Evolutionary conservation across 108 stramenopile genomes (phyloP).

Genomic region (Nitzschia sp.): DNA sequence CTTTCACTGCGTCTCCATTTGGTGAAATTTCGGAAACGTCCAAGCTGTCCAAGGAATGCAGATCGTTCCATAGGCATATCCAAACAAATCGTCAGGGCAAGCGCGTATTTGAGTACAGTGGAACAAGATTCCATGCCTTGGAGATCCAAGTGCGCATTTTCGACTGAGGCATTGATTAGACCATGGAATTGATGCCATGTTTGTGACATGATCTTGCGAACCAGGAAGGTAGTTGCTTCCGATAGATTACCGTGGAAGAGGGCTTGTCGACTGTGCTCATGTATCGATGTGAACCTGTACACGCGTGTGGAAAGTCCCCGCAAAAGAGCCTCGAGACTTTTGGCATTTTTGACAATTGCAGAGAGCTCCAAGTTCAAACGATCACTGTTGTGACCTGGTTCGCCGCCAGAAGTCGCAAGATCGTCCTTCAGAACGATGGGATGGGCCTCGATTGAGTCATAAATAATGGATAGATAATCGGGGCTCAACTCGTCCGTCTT

Average conservation of each 20-base stretch:
- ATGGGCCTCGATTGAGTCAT: conserved; percentile 74
- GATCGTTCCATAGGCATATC: conserved; percentile 70
- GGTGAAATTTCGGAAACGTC: conserved; percentile 64
- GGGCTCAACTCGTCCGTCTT: conserved; percentile 60
- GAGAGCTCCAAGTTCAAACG: conserved; percentile 3
- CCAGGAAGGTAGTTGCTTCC: conserved; percentile 40
- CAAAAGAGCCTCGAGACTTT: conserved; percentile 70
- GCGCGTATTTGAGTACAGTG: conserved; percentile 73
- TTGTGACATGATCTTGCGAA: conserved; percentile 47
- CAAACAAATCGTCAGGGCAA: conserved; percentile 80
- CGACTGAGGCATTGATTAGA: conserved; percentile 62
- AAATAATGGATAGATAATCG: conserved; percentile 76
- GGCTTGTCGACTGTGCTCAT: conserved; percentile 33
- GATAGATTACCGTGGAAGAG: conserved; percentile 4
- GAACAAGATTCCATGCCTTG: conserved; percentile 63
- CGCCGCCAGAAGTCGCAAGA: not conserved
- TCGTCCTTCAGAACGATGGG: conserved; percentile 47
- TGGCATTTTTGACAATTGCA: conserved; percentile 58
- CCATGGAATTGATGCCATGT: conserved; percentile 83
- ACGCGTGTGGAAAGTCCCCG: conserved; percentile 67
- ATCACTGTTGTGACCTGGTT: not conserved
- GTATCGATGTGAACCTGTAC: conserved; percentile 47
- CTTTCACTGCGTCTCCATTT: conserved; percentile 43
- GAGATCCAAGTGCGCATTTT: conserved; percentile 76
- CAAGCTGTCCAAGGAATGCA: conserved; percentile 76